Evolutionary conservation across 257 asterid species (phyloP).

Genomic region (Petunia secreta): DNA sequence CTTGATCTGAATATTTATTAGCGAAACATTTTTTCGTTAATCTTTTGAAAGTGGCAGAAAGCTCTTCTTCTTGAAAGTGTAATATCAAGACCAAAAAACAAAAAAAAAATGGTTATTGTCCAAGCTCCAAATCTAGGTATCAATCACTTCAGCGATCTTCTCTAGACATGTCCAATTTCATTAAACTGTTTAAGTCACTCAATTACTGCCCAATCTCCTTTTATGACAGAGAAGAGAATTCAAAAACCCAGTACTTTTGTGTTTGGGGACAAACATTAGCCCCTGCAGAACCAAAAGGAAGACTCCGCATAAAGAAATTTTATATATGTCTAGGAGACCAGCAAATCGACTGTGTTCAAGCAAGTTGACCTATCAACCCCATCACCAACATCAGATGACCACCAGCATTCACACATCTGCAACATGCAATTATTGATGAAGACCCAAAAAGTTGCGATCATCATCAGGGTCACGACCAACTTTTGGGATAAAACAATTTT

Average conservation of each 20-base stretch:
- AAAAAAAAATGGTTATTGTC: background rate
- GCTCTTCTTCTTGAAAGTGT: background rate
- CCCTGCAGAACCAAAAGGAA: background rate
- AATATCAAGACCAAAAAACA: background rate
- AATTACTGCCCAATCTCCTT: background rate
- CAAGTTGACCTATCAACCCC: background rate
- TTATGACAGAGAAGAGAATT: constrained; percentile 3
- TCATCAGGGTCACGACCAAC: background rate
- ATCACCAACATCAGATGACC: background rate
- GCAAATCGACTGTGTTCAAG: constrained; percentile 6
- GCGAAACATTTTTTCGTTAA: background rate
- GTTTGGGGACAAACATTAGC: background rate
- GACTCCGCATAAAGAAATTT: background rate
- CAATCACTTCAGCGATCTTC: constrained; percentile 8
- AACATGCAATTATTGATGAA: constrained; percentile 18
- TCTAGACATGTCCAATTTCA: background rate
- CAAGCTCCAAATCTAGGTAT: background rate
- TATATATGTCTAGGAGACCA: constrained; percentile 15
- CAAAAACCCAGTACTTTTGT: constrained; percentile 16
- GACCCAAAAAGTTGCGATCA: background rate
- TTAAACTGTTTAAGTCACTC: background rate
- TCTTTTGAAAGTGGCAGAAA: background rate
- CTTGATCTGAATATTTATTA: constrained; percentile 3
- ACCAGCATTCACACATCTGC: constrained; percentile 15
- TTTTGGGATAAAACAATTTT: background rate